Base-by-base conservation (phyloP, 345 rosid species). In the Sonneratia alba region DNA sequence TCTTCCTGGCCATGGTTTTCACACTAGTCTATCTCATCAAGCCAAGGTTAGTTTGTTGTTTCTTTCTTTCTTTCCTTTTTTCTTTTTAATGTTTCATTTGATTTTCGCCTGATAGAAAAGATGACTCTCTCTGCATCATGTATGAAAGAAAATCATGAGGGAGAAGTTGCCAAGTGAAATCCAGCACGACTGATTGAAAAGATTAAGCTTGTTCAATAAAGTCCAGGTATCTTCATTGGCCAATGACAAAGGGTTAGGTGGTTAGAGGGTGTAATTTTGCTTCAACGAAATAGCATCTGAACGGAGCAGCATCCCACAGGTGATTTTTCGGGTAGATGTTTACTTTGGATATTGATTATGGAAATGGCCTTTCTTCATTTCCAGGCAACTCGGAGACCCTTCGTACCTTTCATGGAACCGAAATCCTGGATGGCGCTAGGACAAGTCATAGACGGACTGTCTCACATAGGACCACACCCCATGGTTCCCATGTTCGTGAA, bases 401-500 rank as follows among this genome's bases (percentile, higher is more conserved):
- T 82, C 98, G 3, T 92, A 92, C 77, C 76, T 95, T 78, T 90
- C 97, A n/a, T 95, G 99, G 99, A 92, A 92, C 82, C 88, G 92
- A 79, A 85, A 75, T 71, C 96, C 98, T 1, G 88, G 92, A 36
- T 91, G 90, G 65, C 78, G 76, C 55, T 87, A 78, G 79, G 79
- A 14, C 75, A 69, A 75, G 72, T 57, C 56, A 63, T 43, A 32
- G 51, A 47, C 12, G 59, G 34, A 74, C 15, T 18, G 42, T 10
- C 51, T 53, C 38, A 3, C 18, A 1, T 62, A 24, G 66, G 66
- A 62, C 66, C 66, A 32, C 11, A 57, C 21, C 19, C 66, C 2
- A 13, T 62, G 36, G 18, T 36, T 66, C 14, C 51, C 37, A 15
- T 51, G 70, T 13, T 37, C 37, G 19, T 48, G 49, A 62, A 24